Conservation (phyloP, 768 basidiomycete species). For the Leccinum imitatum region DNA sequence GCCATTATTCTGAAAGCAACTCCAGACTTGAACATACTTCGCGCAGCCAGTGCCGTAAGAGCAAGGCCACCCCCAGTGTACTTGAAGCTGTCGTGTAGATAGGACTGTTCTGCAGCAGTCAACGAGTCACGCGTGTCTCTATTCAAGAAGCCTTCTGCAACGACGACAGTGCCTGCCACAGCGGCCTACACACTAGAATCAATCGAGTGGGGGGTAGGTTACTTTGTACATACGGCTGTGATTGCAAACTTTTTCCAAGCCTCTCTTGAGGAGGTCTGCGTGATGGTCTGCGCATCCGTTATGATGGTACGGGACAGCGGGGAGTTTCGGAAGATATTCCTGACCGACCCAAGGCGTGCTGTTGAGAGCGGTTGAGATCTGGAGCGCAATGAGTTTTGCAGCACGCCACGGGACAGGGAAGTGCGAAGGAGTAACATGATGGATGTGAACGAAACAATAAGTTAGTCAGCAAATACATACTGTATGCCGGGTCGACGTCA, state of each 20-base stretch:
- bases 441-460: neutral
- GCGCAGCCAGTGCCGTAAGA: conserved; percentile 76
- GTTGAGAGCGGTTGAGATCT: conserved; percentile 24
- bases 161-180: conserved; percentile 68
- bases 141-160: conserved; percentile 66
- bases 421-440: conserved; percentile 19
- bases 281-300: conserved; percentile 43
- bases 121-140: conserved; percentile 75
- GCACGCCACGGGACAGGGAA: conserved; percentile 20
- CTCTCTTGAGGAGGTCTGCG: conserved; percentile 39
- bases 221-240: conserved; percentile 45
- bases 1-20: conserved; percentile 73
- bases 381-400: conserved; percentile 21
- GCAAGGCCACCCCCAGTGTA: conserved; percentile 81
- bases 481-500: conserved; percentile 14
- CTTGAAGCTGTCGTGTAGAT: conserved; percentile 76
- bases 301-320: conserved; percentile 44
- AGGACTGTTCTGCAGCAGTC: conserved; percentile 58
- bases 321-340: conserved; percentile 31
- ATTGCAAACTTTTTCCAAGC: conserved; percentile 51
- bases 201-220: neutral
- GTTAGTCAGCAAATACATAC: conserved; percentile 19
- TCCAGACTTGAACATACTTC: conserved; percentile 71
- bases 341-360: conserved; percentile 12
- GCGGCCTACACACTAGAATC: conserved; percentile 47